Conservation (phyloP, 108 stramenopile species). For the Fistulifera pelliculosa region DNA sequence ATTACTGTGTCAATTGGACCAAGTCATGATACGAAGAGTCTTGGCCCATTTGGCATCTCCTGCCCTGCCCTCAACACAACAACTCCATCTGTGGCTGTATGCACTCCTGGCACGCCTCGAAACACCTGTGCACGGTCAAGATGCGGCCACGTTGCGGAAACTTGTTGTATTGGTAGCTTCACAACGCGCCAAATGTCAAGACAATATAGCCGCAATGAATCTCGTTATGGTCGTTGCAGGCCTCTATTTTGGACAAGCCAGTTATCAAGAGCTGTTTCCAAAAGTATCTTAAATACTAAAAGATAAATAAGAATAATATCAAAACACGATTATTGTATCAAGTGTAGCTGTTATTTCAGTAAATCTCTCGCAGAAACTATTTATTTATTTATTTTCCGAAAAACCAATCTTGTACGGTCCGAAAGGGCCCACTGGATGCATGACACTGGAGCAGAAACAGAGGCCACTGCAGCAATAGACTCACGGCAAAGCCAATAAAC, state of each 20-base stretch:
- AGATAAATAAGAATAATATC: neutral
- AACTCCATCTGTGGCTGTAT: constrained; percentile 62
- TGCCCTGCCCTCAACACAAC: constrained; percentile 17
- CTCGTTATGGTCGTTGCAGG: constrained; percentile 61
- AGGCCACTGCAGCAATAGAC: constrained; percentile 58
- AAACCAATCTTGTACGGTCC: no score
- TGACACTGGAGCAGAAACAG: constrained; percentile 35
- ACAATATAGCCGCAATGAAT: constrained; percentile 38
- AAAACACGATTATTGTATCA: neutral
- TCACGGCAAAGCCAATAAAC: constrained; percentile 53
- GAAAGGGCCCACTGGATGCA: no score
- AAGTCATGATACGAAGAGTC: constrained; percentile 72
- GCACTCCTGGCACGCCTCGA: constrained; percentile 74
- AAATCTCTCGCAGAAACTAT: neutral
- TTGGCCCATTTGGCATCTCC: constrained; percentile 57
- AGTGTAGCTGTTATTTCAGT: neutral
- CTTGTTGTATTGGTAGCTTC: constrained; percentile 56
- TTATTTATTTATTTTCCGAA: neutral
- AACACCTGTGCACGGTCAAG: constrained; percentile 73
- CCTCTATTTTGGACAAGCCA: constrained; percentile 77
- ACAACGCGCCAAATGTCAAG: constrained; percentile 12
- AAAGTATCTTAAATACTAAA: neutral
- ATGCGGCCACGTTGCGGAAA: constrained; percentile 50
- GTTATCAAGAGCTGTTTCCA: constrained; percentile 7
- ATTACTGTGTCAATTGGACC: constrained; percentile 75